Percentiles rank a stretch among this genome's conserved stretches.
Evolutionary conservation across 2,329 filamentous ascomycete genomes (phyloP).

Genomic region (Gyromitra esculenta): DNA sequence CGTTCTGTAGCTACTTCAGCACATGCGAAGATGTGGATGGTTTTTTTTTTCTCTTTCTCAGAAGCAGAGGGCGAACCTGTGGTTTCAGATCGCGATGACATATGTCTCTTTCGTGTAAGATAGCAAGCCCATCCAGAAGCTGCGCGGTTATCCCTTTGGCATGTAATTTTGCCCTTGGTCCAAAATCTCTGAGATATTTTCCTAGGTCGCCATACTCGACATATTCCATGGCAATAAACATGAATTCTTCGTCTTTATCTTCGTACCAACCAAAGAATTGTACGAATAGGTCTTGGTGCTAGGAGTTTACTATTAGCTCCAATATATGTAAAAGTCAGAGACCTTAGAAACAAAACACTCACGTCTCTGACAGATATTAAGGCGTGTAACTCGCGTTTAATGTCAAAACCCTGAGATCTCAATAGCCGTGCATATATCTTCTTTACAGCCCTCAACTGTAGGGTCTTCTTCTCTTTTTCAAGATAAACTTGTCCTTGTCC

Average conservation of each 20-base stretch:
- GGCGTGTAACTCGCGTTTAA: background rate
- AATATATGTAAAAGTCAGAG: background rate
- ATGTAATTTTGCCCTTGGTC: background rate
- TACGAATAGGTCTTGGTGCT: conserved; percentile 10
- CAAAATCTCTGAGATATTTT: conserved; percentile 4
- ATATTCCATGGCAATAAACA: background rate
- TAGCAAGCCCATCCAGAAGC: background rate
- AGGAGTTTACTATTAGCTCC: background rate
- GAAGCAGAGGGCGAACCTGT: background rate
- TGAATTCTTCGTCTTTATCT: background rate
- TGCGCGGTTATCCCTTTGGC: conserved; percentile 28
- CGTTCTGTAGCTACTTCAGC: background rate
- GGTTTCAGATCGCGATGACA: background rate
- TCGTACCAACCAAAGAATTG: conserved; percentile 9
- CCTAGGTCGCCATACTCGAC: conserved; percentile 12
- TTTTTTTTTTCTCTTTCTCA: background rate
- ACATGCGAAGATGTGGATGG: conserved; percentile 5
- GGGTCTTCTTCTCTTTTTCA: background rate
- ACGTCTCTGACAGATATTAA: background rate
- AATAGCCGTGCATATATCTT: background rate
- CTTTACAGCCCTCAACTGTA: background rate
- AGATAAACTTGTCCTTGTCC: background rate
- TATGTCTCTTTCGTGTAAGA: no score
- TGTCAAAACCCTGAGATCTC: background rate
- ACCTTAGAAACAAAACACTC: background rate